Percentiles rank a stretch among this genome's conserved stretches.
Conservation (phyloP, 2,329 filamentous ascomycete species). For the Calonectria pseudoturangicola region DNA sequence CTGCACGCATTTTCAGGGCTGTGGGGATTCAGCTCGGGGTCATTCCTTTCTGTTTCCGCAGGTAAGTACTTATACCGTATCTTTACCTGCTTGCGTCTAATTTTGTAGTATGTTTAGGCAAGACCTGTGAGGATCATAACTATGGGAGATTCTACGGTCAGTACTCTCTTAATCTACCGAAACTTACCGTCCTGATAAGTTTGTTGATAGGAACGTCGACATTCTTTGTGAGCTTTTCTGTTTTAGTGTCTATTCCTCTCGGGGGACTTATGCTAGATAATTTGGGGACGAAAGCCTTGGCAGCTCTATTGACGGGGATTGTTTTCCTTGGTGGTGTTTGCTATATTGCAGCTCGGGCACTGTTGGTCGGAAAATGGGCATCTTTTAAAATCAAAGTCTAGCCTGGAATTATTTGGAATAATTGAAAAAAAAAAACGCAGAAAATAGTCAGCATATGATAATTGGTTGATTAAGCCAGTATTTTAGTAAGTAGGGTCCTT, state of each 20-base stretch:
- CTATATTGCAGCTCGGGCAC: background rate
- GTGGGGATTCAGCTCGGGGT: constrained; percentile 3
- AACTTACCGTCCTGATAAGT: background rate
- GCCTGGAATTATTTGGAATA: background rate
- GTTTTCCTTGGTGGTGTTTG: background rate
- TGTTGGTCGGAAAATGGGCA: background rate
- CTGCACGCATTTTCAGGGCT: background rate
- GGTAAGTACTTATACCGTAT: background rate
- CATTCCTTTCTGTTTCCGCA: constrained; percentile 3
- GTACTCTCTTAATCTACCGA: background rate
- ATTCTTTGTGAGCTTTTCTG: constrained; percentile 1
- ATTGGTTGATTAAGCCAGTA: no score
- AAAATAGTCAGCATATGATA: no score
- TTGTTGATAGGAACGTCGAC: background rate
- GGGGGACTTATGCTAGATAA: constrained; percentile 1
- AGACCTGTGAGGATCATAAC: constrained; percentile 1
- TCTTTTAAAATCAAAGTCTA: background rate
- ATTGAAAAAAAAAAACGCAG: background rate
- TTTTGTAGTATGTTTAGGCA: background rate
- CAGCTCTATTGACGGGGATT: background rate
- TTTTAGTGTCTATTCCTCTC: background rate
- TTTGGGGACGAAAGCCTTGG: background rate
- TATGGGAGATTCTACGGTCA: background rate
- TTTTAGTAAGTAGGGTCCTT: no score
- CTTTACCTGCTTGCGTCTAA: background rate